phyloP scores from a whole-genome alignment of 2,329 filamentous ascomycete genomes.

The Rutstroemia sp. region DNA sequence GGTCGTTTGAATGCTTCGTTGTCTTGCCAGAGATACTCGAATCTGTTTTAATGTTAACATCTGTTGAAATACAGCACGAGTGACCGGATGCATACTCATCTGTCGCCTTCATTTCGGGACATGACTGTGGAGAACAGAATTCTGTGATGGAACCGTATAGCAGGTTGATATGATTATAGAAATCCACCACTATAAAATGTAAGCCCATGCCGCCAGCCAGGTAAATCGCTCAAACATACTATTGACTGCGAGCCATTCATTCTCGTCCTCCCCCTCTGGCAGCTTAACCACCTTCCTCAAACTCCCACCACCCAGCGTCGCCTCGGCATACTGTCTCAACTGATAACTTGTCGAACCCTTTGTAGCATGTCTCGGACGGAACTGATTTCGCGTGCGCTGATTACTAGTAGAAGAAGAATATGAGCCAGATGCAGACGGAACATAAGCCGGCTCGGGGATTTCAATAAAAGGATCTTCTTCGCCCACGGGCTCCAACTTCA shows the following conservation, averaged over 20 bases:
- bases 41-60: conserved; percentile 44
- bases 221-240: conserved; percentile 45
- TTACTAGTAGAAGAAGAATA: conserved; percentile 49
- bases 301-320: conserved; percentile 89
- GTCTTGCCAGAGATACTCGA: conserved; percentile 99
- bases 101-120: conserved; percentile 99
- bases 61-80: not conserved
- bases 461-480: conserved; percentile 30
- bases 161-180: conserved; percentile 99
- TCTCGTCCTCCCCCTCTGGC: conserved; percentile 93
- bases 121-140: conserved; percentile 95
- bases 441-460: conserved; percentile 32
- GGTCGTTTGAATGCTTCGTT: conserved; percentile 88
- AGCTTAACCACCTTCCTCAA: conserved; percentile 93
- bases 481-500: conserved; percentile 8
- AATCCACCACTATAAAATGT: conserved; percentile 78
- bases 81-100: conserved; percentile 64
- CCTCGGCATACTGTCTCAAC: conserved; percentile 95
- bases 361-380: conserved; percentile 76
- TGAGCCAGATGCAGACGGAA: conserved; percentile 30
- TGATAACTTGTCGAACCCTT: conserved; percentile 91
- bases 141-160: conserved; percentile 98
- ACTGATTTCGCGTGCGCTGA: conserved; percentile 81
- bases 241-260: conserved; percentile 98
- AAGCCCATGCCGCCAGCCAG: conserved; percentile 17